Percentiles rank a stretch among this genome's conserved stretches.
phyloP scores from a whole-genome alignment of 306 rosid genomes.

The Prunus davidiana region DNA sequence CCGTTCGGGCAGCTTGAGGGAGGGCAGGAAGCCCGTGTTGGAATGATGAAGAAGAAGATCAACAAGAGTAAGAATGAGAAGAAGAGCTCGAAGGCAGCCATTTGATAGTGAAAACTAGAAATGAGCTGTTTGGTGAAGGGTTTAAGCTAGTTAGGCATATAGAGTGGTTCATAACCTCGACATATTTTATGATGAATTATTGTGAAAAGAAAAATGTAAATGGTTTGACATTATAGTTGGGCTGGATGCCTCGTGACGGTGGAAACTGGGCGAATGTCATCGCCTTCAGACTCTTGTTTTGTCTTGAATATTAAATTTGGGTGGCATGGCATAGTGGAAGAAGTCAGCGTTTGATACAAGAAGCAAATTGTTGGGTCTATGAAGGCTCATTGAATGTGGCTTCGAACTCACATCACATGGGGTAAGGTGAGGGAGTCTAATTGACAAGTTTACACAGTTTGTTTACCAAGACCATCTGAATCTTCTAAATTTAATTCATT shows the following conservation, averaged over 20 bases:
- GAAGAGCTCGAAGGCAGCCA: slow-evolving; percentile 3
- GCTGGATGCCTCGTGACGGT: neutral
- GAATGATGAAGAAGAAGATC: neutral
- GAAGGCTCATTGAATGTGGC: neutral
- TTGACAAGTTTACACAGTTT: too few relatives aligned
- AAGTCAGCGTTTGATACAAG: neutral
- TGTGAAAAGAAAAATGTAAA: neutral
- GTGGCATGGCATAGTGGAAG: neutral
- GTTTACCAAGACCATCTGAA: neutral
- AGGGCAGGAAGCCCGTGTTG: slow-evolving; percentile 22
- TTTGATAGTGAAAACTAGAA: neutral
- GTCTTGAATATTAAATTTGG: neutral
- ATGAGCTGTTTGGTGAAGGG: neutral
- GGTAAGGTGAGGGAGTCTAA: neutral
- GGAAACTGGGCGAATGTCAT: neutral
- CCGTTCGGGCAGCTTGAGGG: neutral
- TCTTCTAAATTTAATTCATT: neutral
- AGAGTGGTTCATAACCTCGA: neutral
- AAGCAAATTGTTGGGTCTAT: neutral
- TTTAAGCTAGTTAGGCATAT: neutral
- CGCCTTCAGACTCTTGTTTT: neutral
- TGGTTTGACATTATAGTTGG: neutral
- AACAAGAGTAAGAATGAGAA: slow-evolving; percentile 5
- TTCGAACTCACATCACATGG: neutral
- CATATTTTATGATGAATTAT: neutral